Conservation (phyloP, 2,329 filamentous ascomycete genomes). For the Metarhizium anisopliae region DNA sequence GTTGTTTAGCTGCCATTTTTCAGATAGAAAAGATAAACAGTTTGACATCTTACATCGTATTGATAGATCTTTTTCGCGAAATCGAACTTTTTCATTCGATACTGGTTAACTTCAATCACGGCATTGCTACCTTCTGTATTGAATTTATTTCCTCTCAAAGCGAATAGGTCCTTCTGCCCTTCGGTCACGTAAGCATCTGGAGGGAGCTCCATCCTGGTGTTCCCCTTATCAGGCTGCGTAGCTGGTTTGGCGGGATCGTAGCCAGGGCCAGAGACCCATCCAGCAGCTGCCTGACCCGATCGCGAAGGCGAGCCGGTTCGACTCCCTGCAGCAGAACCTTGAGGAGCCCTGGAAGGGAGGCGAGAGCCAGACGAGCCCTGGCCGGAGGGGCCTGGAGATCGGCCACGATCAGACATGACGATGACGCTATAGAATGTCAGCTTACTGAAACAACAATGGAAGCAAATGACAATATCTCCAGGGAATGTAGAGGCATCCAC, state of each 20-base stretch:
- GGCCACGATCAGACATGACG: constrained; percentile 25
- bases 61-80: constrained; percentile 61
- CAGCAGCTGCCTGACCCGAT: constrained; percentile 9
- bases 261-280: constrained; percentile 25
- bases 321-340: constrained; percentile 5
- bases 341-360: not conserved
- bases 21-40: not conserved
- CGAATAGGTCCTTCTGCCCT: constrained; percentile 24
- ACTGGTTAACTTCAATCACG: constrained; percentile 62
- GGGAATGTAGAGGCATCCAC: not conserved
- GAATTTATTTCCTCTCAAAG: constrained; percentile 30
- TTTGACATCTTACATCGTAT: constrained; percentile 64
- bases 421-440: not conserved
- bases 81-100: constrained; percentile 50
- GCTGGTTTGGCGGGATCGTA: constrained; percentile 33
- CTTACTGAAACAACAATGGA: not conserved
- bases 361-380: constrained; percentile 1
- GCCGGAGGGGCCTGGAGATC: constrained; percentile 14
- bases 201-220: constrained; percentile 47
- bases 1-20: constrained; percentile 6
- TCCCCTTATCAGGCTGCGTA: constrained; percentile 21
- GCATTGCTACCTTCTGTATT: constrained; percentile 49
- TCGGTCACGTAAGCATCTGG: constrained; percentile 42
- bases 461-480: not conserved
- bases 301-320: constrained; percentile 10